A percentile compares a stretch with the other conserved stretches of the same genome.
Evolutionary conservation across 192 early-diverging fungal species (phyloP).

Genomic region (Chytriomyces sp.): DNA sequence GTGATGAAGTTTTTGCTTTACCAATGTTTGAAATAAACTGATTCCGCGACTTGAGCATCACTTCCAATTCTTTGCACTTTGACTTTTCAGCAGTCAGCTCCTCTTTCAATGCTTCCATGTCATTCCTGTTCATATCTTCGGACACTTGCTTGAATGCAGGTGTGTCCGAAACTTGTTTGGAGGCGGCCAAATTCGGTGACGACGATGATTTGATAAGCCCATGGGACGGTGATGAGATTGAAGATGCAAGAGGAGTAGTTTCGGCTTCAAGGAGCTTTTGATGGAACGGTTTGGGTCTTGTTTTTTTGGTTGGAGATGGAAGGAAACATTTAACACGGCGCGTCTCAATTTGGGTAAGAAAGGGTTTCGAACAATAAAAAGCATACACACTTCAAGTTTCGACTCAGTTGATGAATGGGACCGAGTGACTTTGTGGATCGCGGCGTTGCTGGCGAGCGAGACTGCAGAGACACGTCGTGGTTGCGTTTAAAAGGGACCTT

Average conservation of each 20-base stretch:
- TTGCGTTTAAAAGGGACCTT: too few species aligned
- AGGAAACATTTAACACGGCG: too few species aligned
- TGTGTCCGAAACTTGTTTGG: neutral
- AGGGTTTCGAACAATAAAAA: too few species aligned
- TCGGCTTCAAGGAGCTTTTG: slow-evolving; percentile 20
- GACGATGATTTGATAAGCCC: neutral
- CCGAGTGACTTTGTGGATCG: too few species aligned
- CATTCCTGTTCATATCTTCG: neutral
- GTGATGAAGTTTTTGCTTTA: neutral
- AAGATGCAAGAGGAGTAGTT: neutral
- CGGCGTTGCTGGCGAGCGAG: too few species aligned
- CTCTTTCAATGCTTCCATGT: too few species aligned
- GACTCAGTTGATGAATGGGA: too few species aligned
- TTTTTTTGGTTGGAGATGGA: neutral
- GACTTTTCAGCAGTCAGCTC: neutral
- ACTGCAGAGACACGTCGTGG: too few species aligned
- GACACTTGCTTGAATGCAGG: slow-evolving; percentile 1
- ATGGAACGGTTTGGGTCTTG: slow-evolving; percentile 17
- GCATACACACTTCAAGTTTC: too few species aligned
- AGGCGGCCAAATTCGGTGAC: neutral
- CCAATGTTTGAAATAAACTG: slow-evolving; percentile 21
- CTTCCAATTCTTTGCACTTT: neutral
- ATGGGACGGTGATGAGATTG: neutral
- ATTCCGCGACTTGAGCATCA: slow-evolving; percentile 12
- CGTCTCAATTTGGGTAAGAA: too few species aligned